These are phyloP conservation scores for Yamadazyma conglobata DNA, from an alignment of 1,139 yeast species.

Conservation along the genomic window DNA sequence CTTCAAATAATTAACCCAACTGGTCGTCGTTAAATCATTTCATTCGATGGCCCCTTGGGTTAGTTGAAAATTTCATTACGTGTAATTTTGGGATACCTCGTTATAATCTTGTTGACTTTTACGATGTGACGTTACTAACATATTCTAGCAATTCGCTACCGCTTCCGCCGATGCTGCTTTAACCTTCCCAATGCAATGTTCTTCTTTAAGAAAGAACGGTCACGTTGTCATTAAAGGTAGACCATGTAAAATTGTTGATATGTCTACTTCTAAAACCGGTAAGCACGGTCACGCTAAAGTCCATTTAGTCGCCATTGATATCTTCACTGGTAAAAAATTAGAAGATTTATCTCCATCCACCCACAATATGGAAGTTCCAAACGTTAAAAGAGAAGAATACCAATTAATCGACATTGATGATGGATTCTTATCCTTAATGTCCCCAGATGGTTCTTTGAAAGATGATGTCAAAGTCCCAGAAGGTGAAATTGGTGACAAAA, in stretches of 20 bases:
- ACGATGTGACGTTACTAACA: slow-evolving; percentile 35
- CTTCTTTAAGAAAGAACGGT: slow-evolving; percentile 99
- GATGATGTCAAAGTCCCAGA: slow-evolving; percentile 99
- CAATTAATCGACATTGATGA: slow-evolving; percentile 98
- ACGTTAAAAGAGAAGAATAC: slow-evolving; percentile 91
- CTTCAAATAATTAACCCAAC: no score
- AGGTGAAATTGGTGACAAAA: slow-evolving; percentile 91
- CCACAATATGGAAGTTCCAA: slow-evolving; percentile 99
- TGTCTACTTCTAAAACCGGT: slow-evolving; percentile 99
- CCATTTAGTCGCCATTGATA: slow-evolving; percentile 97
- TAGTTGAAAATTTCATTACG: no score
- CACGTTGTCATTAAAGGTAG: slow-evolving; percentile 98
- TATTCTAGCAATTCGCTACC: slow-evolving; percentile 82
- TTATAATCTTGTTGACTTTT: no score
- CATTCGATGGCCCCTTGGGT: no score
- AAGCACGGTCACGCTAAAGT: slow-evolving; percentile 99
- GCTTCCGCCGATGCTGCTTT: slow-evolving; percentile 99
- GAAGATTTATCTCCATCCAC: slow-evolving; percentile 99
- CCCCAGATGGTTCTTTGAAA: slow-evolving; percentile 96
- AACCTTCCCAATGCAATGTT: slow-evolving; percentile 99
- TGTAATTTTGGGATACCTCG: no score
- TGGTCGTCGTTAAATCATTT: no score
- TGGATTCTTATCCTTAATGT: slow-evolving; percentile 96
- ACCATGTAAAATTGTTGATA: slow-evolving; percentile 99
- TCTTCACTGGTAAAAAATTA: slow-evolving; percentile 98